Evolutionary conservation across 169 alveolate genomes (phyloP), one percentile per base, ranked within the genome.

Genomic region (Eimeria zaria): DNA sequence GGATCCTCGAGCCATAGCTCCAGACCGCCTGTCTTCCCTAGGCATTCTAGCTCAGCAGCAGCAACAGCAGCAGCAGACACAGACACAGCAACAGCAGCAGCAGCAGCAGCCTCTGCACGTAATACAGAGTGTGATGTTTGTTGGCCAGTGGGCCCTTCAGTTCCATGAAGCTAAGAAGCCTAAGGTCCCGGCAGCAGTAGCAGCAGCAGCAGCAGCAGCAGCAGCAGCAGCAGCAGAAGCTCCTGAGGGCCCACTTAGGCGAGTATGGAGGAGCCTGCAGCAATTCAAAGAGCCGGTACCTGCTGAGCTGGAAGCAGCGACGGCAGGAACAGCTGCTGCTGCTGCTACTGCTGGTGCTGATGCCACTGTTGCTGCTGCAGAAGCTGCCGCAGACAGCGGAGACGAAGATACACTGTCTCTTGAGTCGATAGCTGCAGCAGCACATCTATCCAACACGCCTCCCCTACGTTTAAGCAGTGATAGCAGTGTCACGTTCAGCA

Each of bases 111-210:
- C 89, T 48, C 16, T 81, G 48, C 41, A 48, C 51, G 73, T 81
- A 12, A 0, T 81, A 53, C 89, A 81, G 48, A 81, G 89, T 55
- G 89, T 81, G n/a, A 53, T 81, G 48, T 46, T 55, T 46, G 67
- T 81, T 4, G 73, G 89, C 27, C 53, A 81, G 89, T 81, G 89
- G 89, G 64, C 89, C 39, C 51, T 81, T 27, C 64, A 81, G 73
- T 81, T 81, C n/a, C 41, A 9, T 16, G 89, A 48, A 73, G 73
- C 69, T 41, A 81, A 81, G n/a, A 7, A 20, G 14, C 48, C 69
- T 0, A n/a, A 51, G 64, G 27, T 53, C 73, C n/a, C 46, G 4
- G 71, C 89, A 24, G 89, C 53, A 46, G 87, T 8, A 4, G 83
- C n/a, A 36, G 14, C 9, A 46, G 20, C 30, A 30, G 81, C 81